Evolutionary conservation across 192 early-diverging fungal species (phyloP), one percentile per base, ranked within the genome.

Genomic region (Coemansia javaensis): DNA sequence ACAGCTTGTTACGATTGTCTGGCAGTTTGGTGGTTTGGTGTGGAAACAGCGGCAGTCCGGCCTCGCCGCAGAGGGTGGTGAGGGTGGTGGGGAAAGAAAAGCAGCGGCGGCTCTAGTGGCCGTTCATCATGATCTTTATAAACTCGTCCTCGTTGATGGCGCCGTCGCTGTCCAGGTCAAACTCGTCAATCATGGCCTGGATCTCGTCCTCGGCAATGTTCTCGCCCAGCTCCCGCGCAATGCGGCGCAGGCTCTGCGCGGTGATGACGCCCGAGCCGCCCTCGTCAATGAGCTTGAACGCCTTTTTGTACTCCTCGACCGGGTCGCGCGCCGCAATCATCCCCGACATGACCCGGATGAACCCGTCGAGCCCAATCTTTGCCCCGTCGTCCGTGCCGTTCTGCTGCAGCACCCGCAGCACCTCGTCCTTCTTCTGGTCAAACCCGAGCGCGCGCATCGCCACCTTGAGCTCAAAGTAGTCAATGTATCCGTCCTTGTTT

Each of bases 151-250:
- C 83, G 69, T 85, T 88, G 40, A 90, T 91, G 47, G 81, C 85
- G 24, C 89, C 89, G 49, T 91, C 85, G 54, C 86, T 81, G 66
- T 86, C 82, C 66, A 87, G 48, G 56, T 91, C 89, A 81, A 91
- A 91, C 77, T 91, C 89, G 24, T 91, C 88, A 52, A 91, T 86
- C 89, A 91, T 91, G 5, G 86, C 85, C 53, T 88, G 81, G 42
- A 91, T 61, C 59, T 91, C 89, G 7, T 90, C 86, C 23, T 91
- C 88, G 28, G 83, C 79, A 45, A 90, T 62, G 44, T 70, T 82
- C 61, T 91, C 89, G 21, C 88, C 89, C 44, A 91, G 79, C 55
- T 91, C 89, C 40, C 84, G 82, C 0, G 88, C 87, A 46, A 90
- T 80, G 15, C 88, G 71, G 18, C 82, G 67, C 34, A 91, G 53